Conservation (phyloP, 768 basidiomycete species). For the Strobilomyces confusus region DNA sequence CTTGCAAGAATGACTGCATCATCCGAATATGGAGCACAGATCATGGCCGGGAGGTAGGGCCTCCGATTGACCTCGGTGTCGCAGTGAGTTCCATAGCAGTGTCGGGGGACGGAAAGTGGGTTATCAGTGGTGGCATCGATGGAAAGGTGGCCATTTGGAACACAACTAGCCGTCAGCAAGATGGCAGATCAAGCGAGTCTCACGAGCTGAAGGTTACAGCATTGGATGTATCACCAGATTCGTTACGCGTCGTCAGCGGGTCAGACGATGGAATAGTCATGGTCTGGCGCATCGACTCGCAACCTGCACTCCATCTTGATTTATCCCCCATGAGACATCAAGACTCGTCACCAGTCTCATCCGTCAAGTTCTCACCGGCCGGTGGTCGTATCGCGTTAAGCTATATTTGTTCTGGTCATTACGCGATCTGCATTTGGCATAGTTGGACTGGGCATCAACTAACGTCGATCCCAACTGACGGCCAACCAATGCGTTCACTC, state of each 20-base stretch:
- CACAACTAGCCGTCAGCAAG: not conserved
- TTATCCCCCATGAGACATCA: no score
- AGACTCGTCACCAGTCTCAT: not conserved
- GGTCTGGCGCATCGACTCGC: not conserved
- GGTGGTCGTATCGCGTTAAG: constrained; percentile 4
- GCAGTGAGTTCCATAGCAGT: not conserved
- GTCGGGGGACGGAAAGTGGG: constrained; percentile 8
- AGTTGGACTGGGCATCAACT: constrained; percentile 5
- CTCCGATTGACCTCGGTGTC: not conserved
- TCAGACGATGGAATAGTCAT: not conserved
- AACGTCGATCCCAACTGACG: not conserved
- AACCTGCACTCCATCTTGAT: no score
- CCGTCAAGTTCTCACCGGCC: constrained; percentile 5
- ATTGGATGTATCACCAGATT: constrained; percentile 3
- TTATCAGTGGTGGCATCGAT: constrained; percentile 3
- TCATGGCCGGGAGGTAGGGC: not conserved
- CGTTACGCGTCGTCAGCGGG: not conserved
- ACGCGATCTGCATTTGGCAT: constrained; percentile 6
- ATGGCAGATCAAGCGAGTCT: not conserved
- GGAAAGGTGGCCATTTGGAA: constrained; percentile 3
- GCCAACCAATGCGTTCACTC: not conserved
- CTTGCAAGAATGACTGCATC: no score
- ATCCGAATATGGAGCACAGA: constrained; percentile 2
- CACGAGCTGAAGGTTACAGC: not conserved
- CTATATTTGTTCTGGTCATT: not conserved